Evolutionary conservation across 805 yeast genomes (phyloP).

Genomic region (Candida mattraensis): DNA sequence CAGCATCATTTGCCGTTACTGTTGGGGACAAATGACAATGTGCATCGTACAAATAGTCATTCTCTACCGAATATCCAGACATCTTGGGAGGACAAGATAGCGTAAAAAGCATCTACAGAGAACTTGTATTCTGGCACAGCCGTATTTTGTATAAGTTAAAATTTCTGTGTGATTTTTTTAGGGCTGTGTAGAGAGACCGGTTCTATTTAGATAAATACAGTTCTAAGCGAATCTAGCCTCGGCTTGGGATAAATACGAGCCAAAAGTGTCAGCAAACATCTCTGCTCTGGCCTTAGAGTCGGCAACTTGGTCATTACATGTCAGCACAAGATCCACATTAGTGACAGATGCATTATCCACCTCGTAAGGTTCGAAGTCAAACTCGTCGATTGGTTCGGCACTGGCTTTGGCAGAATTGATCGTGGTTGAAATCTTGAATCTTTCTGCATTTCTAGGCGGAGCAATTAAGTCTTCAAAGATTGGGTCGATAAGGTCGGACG

Average conservation of each 20-base stretch:
- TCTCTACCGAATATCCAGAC: background rate
- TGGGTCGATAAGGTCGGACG: constrained; percentile 55
- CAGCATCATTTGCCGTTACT: constrained; percentile 9
- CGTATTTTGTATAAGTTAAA: too few species aligned
- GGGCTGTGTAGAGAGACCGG: too few species aligned
- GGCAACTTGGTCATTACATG: constrained; percentile 38
- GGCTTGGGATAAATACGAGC: constrained; percentile 21
- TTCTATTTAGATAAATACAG: too few species aligned
- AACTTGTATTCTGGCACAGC: too few species aligned
- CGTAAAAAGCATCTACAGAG: too few species aligned
- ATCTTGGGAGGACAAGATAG: background rate
- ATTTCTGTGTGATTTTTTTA: too few species aligned
- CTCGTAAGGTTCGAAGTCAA: constrained; percentile 26
- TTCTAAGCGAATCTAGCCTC: constrained; percentile 16
- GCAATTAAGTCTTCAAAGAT: constrained; percentile 58
- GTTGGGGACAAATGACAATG: constrained; percentile 40
- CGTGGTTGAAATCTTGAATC: constrained; percentile 40
- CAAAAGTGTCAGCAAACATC: constrained; percentile 27
- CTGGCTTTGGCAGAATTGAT: constrained; percentile 22
- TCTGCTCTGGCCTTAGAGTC: constrained; percentile 50
- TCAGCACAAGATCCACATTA: constrained; percentile 37
- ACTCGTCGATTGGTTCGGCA: constrained; percentile 21
- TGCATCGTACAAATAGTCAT: constrained; percentile 32
- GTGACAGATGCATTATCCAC: constrained; percentile 23
- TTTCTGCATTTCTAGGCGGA: constrained; percentile 40